Evolutionary conservation across 768 basidiomycete species (phyloP).

Genomic region (Kwoniella newhampshirensis): DNA sequence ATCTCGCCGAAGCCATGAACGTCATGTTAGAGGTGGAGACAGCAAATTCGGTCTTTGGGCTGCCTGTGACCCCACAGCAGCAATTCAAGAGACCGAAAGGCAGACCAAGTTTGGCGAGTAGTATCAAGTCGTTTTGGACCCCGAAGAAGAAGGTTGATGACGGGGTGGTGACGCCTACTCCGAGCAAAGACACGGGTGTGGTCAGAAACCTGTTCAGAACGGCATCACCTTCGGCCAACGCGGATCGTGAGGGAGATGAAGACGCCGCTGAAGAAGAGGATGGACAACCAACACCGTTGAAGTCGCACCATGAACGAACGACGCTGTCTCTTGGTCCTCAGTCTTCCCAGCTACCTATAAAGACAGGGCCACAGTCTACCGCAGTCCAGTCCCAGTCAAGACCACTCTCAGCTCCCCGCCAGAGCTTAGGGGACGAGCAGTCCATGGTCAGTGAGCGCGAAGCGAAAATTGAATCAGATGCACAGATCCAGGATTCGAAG

Average conservation of each 20-base stretch:
- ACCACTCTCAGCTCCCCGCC: neutral
- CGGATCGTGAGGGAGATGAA: too few relatives aligned
- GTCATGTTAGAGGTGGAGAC: conserved; percentile 67
- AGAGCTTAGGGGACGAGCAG: too few relatives aligned
- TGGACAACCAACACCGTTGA: conserved; percentile 62
- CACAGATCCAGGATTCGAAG: too few relatives aligned
- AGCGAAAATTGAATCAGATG: too few relatives aligned
- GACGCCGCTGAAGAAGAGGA: too few relatives aligned
- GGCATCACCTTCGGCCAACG: too few relatives aligned
- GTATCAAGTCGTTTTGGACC: conserved; percentile 60
- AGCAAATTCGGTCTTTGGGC: conserved; percentile 13
- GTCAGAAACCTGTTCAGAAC: neutral
- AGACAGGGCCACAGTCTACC: conserved; percentile 67
- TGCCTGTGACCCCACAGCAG: conserved; percentile 9
- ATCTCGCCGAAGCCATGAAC: conserved; percentile 81
- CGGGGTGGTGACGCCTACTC: neutral
- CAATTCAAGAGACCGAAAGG: conserved; percentile 16
- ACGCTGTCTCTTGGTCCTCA: conserved; percentile 71
- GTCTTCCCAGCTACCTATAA: conserved; percentile 60
- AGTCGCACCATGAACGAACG: conserved; percentile 78
- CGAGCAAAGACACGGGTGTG: neutral
- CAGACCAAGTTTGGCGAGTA: conserved; percentile 13
- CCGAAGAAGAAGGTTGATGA: conserved; percentile 67
- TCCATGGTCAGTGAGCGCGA: too few relatives aligned
- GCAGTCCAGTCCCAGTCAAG: too few relatives aligned